Evolutionary conservation across 2,329 filamentous ascomycete genomes (phyloP), one percentile per base, ranked within the genome.

Genomic region (Xylaria sp.): DNA sequence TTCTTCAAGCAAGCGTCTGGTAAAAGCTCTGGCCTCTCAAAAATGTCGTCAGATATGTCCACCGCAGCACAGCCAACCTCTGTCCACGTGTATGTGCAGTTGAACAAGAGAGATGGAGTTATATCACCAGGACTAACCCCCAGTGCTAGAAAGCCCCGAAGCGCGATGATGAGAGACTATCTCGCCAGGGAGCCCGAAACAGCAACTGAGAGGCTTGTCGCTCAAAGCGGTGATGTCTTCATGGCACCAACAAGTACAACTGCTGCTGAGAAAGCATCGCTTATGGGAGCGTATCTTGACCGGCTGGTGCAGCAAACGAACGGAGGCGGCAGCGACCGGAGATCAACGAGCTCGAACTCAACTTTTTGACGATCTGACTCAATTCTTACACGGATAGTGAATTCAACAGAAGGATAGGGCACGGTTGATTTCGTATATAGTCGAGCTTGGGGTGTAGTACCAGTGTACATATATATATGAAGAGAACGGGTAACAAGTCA

Each of bases 161-260:
- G 72, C 0, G 73, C 71, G 59, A 74, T 73, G 72, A 69, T 77
- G 70, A 71, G 54, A 42, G 57, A 67, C 11, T 77, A 76, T 49
- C 73, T 77, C 48, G 58, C 66, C 20, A 68, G 60, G 31, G 58
- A 26, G 6, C 75, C 73, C 6, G 26, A 23, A 6, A 74, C 70
- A 33, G 66, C 72, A 13, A 69, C 72, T 9, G 75, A 77, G 23
- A 68, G 74, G 10, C 73, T 77, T 4, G 61, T 69, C 17, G 56
- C 60, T 49, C 63, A 59, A 42, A 38, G 44, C 11, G 15, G 33
- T 2, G 44, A 56, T 49, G 20, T 38, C 7, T 28, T 57, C 15
- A 53, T 23, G 13, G 20, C 63, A 23, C 49, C 54, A 9, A 26
- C 58, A 38, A 67, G 67, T 17, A 49, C 58, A 42, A 65, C 68